Evolutionary conservation across 352 stramenopile genomes (phyloP).

Genomic region (Phytophthora macrochlamydospora): DNA sequence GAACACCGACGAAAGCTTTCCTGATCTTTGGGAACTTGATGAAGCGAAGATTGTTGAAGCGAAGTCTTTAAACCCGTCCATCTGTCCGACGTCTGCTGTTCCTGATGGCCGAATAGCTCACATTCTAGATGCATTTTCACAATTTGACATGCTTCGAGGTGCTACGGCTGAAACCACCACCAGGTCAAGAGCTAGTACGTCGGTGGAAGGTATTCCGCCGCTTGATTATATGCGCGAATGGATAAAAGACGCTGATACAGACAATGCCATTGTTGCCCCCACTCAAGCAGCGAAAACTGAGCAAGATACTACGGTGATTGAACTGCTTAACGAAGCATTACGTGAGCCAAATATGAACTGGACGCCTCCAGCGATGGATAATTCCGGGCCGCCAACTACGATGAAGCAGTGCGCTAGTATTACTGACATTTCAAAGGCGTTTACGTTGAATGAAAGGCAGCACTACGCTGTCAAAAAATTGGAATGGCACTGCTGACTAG

Average conservation of each 20-base stretch:
- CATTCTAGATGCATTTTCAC: slow-evolving; percentile 2
- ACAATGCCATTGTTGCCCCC: background rate
- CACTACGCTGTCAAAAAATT: slow-evolving; percentile 2
- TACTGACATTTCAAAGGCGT: background rate
- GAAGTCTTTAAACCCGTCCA: background rate
- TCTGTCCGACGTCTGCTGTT: background rate
- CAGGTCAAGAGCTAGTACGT: too few species aligned
- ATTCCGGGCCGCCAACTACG: background rate
- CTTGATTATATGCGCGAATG: slow-evolving; percentile 7
- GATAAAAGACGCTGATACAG: background rate
- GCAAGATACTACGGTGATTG: slow-evolving; percentile 1
- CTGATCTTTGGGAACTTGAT: slow-evolving; percentile 1
- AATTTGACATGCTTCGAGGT: background rate
- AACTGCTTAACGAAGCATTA: slow-evolving; percentile 7
- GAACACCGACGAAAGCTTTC: background rate
- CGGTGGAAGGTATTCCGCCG: background rate
- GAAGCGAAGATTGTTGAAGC: background rate
- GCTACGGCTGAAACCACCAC: background rate
- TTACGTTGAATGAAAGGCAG: slow-evolving; percentile 5
- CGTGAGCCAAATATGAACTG: background rate
- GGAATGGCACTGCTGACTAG: slow-evolving; percentile 1
- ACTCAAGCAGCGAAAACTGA: background rate
- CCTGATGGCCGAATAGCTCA: background rate
- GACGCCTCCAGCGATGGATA: background rate
- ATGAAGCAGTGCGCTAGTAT: slow-evolving; percentile 3